phyloP scores from a whole-genome alignment of 805 yeast species.

The Blastobotrys attinorum region DNA sequence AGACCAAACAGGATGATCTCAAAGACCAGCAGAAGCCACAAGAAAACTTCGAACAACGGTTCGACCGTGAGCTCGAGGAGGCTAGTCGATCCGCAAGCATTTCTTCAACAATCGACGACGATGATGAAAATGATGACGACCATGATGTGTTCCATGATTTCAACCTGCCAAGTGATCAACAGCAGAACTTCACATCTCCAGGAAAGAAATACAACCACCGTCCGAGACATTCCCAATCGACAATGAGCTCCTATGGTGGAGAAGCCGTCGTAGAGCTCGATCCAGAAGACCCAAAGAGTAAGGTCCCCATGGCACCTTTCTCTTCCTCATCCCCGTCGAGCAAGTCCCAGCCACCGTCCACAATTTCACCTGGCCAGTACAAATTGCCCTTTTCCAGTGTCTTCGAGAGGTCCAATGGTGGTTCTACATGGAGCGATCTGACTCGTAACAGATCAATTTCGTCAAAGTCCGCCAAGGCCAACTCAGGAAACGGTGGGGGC shows the following conservation, averaged over 20 bases:
- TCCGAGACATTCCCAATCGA: slow-evolving; percentile 3
- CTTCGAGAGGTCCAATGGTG: no score
- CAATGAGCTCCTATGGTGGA: slow-evolving; percentile 3
- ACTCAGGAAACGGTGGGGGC: no score
- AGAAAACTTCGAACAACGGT: no score
- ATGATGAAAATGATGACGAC: neutral
- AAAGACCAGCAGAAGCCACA: neutral
- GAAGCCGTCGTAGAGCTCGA: slow-evolving; percentile 2
- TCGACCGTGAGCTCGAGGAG: no score
- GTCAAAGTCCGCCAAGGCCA: neutral
- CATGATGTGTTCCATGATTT: neutral
- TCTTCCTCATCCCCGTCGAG: no score
- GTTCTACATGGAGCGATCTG: no score
- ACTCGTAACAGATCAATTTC: neutral
- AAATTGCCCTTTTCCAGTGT: neutral
- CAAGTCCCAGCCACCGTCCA: neutral
- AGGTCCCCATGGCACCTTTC: neutral
- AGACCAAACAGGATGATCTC: neutral
- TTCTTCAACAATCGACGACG: neutral
- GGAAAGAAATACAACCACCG: no score
- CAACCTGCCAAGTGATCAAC: neutral
- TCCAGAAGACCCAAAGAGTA: slow-evolving; percentile 2
- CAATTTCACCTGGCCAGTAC: neutral
- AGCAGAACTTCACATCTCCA: neutral
- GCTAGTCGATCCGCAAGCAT: neutral